A percentile compares a stretch with the other conserved stretches of the same genome.
Evolutionary conservation across 768 basidiomycete genomes (phyloP).

Genomic region (Boletus rubroflammeus): DNA sequence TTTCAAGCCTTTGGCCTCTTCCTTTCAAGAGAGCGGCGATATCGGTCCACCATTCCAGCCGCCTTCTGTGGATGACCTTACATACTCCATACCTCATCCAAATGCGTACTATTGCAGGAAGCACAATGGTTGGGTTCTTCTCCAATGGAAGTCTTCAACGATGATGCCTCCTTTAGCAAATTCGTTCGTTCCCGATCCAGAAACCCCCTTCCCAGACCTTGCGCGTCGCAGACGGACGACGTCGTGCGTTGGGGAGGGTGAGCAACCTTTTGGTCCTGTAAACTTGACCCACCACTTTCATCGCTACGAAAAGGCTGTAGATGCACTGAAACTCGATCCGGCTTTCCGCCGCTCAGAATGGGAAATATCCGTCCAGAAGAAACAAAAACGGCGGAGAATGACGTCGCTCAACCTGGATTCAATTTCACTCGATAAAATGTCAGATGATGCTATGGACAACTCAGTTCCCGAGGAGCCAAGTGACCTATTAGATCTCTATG

Average conservation of each 20-base stretch:
- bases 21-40: conserved; percentile 19
- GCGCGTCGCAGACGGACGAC: conserved; percentile 42
- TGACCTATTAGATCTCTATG: conserved; percentile 68
- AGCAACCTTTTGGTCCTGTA: conserved; percentile 40
- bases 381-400: conserved; percentile 53
- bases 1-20: conserved; percentile 22
- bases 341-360: conserved; percentile 58
- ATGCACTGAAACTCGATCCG: conserved; percentile 62
- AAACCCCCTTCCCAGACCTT: conserved; percentile 54
- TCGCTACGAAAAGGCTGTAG: conserved; percentile 64
- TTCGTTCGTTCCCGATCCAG: conserved; percentile 43
- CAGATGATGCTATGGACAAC: conserved; percentile 34
- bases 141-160: conserved; percentile 63
- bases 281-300: conserved; percentile 85
- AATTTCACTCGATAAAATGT: conserved; percentile 19
- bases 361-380: conserved; percentile 48
- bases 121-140: conserved; percentile 80
- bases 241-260: conserved; percentile 53
- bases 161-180: conserved; percentile 58
- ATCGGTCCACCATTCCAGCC: conserved; percentile 19
- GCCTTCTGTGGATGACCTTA: conserved; percentile 61
- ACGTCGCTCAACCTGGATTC: conserved; percentile 36
- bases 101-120: conserved; percentile 80
- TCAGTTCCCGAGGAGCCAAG: conserved; percentile 38
- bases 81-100: conserved; percentile 73